Conservation (phyloP, 352 stramenopile species). For the Pythium dissotocum region DNA sequence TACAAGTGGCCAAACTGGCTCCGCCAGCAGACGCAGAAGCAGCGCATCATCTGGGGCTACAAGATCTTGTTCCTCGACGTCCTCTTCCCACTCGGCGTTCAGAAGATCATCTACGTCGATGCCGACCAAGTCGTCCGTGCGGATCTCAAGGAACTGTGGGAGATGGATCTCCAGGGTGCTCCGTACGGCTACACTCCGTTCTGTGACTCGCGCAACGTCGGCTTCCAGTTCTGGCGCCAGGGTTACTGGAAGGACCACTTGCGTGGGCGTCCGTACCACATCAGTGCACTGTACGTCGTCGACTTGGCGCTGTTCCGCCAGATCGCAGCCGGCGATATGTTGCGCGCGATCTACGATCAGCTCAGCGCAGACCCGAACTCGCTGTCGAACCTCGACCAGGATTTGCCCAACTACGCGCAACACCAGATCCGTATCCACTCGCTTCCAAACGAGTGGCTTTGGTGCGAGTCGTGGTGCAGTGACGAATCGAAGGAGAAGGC, state of each 20-base stretch:
- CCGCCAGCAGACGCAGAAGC: slow-evolving; percentile 97
- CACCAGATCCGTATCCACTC: slow-evolving; percentile 97
- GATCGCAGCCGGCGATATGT: slow-evolving; percentile 94
- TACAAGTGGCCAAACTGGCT: slow-evolving; percentile 99
- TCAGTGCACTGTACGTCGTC: slow-evolving; percentile 99
- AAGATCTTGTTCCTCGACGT: slow-evolving; percentile 99
- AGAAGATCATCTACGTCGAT: slow-evolving; percentile 99
- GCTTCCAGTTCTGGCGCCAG: slow-evolving; percentile 98
- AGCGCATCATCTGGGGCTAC: slow-evolving; percentile 99
- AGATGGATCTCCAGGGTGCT: slow-evolving; percentile 96
- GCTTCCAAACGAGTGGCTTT: slow-evolving; percentile 98
- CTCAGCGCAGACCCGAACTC: slow-evolving; percentile 98
- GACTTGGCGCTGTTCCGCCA: slow-evolving; percentile 96
- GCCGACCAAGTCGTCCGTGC: slow-evolving; percentile 98
- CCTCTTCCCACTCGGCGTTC: slow-evolving; percentile 97
- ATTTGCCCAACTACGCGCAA: slow-evolving; percentile 98
- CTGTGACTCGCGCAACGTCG: slow-evolving; percentile 96
- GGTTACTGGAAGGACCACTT: slow-evolving; percentile 99
- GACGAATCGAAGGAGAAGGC: slow-evolving; percentile 96
- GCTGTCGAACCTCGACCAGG: slow-evolving; percentile 98
- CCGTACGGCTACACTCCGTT: slow-evolving; percentile 99
- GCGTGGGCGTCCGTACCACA: slow-evolving; percentile 97
- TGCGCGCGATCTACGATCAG: slow-evolving; percentile 96
- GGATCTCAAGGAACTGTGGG: slow-evolving; percentile 98
- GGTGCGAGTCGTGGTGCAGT: slow-evolving; percentile 99